These are phyloP conservation scores for Cucumis cinereus DNA, from an alignment of 306 rosid species.

Conservation along the genomic window DNA sequence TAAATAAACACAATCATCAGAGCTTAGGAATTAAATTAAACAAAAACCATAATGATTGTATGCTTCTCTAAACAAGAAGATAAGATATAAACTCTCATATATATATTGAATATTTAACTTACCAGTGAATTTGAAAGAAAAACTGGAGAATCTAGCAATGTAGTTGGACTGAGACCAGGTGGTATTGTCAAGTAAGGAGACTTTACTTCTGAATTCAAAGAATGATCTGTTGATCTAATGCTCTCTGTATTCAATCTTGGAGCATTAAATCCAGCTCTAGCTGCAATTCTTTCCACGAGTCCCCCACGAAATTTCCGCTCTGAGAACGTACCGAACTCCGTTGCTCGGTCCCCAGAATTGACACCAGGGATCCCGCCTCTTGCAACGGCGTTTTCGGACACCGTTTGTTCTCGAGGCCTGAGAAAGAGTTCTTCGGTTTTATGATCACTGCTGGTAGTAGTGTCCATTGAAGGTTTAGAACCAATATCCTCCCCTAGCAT, in stretches of 20 bases:
- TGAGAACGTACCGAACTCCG: conserved; percentile 17
- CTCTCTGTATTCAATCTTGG: conserved; percentile 80
- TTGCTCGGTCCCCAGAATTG: conserved; percentile 22
- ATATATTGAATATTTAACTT: conserved; percentile 5
- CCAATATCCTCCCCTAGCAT: conserved; percentile 49
- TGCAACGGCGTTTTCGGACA: conserved; percentile 1
- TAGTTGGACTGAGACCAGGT: conserved; percentile 94
- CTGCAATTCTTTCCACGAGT: conserved; percentile 79
- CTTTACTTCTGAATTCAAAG: conserved; percentile 38
- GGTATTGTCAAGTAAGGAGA: conserved; percentile 83
- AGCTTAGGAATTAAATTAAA: too few relatives aligned
- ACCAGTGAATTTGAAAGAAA: conserved; percentile 86
- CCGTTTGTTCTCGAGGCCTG: conserved; percentile 19
- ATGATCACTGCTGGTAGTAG: conserved; percentile 18
- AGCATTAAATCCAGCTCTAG: conserved; percentile 92
- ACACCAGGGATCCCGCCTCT: neutral
- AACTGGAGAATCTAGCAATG: conserved; percentile 83
- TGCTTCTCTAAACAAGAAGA: neutral
- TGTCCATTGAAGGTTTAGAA: conserved; percentile 29
- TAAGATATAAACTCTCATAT: neutral
- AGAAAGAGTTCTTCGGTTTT: conserved; percentile 33
- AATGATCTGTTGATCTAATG: conserved; percentile 64
- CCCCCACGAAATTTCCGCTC: conserved; percentile 49
- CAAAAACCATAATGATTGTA: neutral
- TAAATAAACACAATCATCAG: too few relatives aligned